Conservation (phyloP, 805 yeast genomes). For the Saccharomycopsis javanensis region DNA sequence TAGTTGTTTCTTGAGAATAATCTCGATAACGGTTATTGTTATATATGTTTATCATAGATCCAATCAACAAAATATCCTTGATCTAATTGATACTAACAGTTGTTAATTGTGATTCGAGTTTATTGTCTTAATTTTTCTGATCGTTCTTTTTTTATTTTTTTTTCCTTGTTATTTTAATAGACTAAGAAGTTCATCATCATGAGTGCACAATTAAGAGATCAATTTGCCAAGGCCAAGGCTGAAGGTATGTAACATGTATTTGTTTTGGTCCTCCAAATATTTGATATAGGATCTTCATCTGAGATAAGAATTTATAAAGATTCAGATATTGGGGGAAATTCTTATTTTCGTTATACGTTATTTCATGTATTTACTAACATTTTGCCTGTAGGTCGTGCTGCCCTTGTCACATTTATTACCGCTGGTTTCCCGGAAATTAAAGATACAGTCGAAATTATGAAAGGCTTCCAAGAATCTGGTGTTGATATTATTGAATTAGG, state of each 20-base stretch:
- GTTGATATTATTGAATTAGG: slow-evolving; percentile 93
- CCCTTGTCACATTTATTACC: slow-evolving; percentile 84
- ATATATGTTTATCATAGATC: too few relatives aligned
- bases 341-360: too few relatives aligned
- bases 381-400: slow-evolving; percentile 48
- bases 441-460: slow-evolving; percentile 77
- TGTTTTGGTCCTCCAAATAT: too few relatives aligned
- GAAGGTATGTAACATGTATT: slow-evolving; percentile 26
- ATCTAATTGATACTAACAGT: too few relatives aligned
- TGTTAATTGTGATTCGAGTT: too few relatives aligned
- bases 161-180: not conserved
- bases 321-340: too few relatives aligned
- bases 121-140: not conserved
- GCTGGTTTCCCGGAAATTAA: slow-evolving; percentile 88
- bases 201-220: slow-evolving; percentile 34
- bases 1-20: too few relatives aligned
- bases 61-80: too few relatives aligned
- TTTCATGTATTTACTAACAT: slow-evolving; percentile 3
- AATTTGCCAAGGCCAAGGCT: slow-evolving; percentile 45
- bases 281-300: too few relatives aligned
- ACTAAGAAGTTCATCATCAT: not conserved
- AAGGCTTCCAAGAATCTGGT: slow-evolving; percentile 90
- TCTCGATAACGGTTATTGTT: too few relatives aligned
- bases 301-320: too few relatives aligned
- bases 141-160: too few relatives aligned